Evolutionary conservation across 768 basidiomycete genomes (phyloP).

Genomic region (Albatrellus ellisii): DNA sequence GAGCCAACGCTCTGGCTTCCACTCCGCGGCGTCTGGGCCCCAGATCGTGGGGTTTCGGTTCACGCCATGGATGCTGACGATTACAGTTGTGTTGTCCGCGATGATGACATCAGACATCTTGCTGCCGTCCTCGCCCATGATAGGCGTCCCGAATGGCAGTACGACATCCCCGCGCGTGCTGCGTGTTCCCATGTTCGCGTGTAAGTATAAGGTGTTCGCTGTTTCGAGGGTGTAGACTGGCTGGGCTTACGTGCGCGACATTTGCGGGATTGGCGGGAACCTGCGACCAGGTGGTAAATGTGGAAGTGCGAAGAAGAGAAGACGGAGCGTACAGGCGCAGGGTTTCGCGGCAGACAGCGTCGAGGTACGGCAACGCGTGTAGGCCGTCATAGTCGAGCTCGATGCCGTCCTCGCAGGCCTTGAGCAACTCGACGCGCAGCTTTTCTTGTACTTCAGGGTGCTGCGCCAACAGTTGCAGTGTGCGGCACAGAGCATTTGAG

Average conservation of each 20-base stretch:
- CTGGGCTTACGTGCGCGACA: neutral
- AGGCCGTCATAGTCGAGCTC: neutral
- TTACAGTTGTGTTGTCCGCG: slow-evolving; percentile 2
- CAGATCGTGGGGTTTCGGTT: slow-evolving; percentile 7
- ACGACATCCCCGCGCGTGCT: neutral
- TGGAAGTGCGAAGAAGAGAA: too few relatives aligned
- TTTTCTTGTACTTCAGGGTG: neutral
- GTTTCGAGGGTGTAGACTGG: neutral
- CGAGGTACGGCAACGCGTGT: neutral
- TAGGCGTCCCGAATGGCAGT: neutral
- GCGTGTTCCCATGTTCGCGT: too few relatives aligned
- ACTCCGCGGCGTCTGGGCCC: slow-evolving; percentile 12
- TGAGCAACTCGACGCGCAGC: neutral
- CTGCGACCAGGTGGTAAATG: neutral
- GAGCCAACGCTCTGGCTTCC: slow-evolving; percentile 14
- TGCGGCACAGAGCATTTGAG: neutral
- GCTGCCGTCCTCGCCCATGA: neutral
- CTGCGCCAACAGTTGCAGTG: neutral
- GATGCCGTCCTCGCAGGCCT: neutral
- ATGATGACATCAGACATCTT: neutral
- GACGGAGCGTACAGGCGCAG: neutral
- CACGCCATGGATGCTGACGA: slow-evolving; percentile 3
- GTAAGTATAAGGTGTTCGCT: too few relatives aligned
- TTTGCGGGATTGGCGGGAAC: neutral
- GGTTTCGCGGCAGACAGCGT: neutral